These are phyloP conservation scores for Penicillium decumbens DNA, from an alignment of 2,329 filamentous ascomycete species.

Conservation along the genomic window DNA sequence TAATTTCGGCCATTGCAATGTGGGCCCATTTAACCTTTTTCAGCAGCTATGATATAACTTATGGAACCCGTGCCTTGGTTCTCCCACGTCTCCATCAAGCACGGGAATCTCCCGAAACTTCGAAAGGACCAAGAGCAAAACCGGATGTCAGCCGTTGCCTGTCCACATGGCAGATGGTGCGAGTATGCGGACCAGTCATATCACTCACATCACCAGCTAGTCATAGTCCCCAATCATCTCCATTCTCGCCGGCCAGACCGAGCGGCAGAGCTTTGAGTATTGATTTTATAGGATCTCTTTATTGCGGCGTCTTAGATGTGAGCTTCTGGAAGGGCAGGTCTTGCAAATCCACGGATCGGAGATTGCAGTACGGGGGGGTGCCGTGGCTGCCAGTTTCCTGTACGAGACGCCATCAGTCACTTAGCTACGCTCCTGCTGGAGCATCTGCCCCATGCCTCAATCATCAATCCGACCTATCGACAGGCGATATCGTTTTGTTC, in stretches of 20 bases:
- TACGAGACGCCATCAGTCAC: not conserved
- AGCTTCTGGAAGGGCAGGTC: no score
- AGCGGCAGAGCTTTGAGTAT: conserved; percentile 15
- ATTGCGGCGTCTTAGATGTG: no score
- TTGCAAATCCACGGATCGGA: no score
- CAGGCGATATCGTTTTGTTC: not conserved
- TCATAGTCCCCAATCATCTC: not conserved
- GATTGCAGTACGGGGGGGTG: not conserved
- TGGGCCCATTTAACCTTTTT: not conserved
- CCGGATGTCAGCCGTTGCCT: conserved; percentile 1
- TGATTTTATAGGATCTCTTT: conserved; percentile 5
- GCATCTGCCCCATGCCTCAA: not conserved
- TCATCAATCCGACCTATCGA: not conserved
- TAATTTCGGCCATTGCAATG: not conserved
- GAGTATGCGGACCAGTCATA: conserved; percentile 6
- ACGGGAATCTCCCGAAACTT: not conserved
- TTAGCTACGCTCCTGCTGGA: not conserved
- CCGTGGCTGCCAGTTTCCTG: not conserved
- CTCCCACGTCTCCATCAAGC: not conserved
- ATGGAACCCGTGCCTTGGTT: not conserved
- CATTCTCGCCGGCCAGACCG: not conserved
- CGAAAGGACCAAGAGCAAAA: not conserved
- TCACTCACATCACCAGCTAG: not conserved
- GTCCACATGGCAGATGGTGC: conserved; percentile 10
- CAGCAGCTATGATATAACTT: not conserved